Evolutionary conservation across 257 asterid genomes (phyloP), one percentile per base, ranked within the genome.

Genomic region (Gentiana straminea): DNA sequence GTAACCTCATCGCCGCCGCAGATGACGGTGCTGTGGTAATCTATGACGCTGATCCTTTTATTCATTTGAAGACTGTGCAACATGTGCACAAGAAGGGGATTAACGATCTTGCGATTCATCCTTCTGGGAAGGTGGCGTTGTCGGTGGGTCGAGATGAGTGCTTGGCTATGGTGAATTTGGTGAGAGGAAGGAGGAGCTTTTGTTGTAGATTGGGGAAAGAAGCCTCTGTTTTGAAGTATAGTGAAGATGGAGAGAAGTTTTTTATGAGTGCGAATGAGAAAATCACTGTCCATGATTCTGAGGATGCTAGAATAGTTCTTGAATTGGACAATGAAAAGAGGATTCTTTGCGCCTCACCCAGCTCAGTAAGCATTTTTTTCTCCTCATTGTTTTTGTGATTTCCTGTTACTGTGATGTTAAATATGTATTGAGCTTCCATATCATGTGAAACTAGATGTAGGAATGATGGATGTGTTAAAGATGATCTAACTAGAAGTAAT

Each of bases 11-110:
- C 55, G 83, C 92, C 58, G 84, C 82, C 24, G 83, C 81, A 35
- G 83, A 84, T 4, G 87, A 80, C 24, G 98, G 98, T 1, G 52
- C 68, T 0, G 71, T 91, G 54, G 73, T 93, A 33, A 77, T 91
- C 56, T 91, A 84, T 57, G 98, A 91, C 37, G 81, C 93, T 3
- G 94, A 87, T 59, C 98, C 98, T 3, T 91, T 91, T 58, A 86
- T 91, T 8, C 88, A 65, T 63, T 83, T 91, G n/a, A 91, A 91
- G 59, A 71, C 88, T 47, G 62, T 91, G 3, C 81, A 74, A 50
- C 37, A 49, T 8, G 79, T 84, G 13, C 96, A 91, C 54, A 82
- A 73, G 36, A 87, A 84, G 33, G 74, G 73, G 2, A 65, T 91
- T 60, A 91, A 91, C 53, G 79, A 84, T 10, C 59, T 91, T 5